Conservation (phyloP, 179 eudicot genomes). For the Nepenthes alata region DNA sequence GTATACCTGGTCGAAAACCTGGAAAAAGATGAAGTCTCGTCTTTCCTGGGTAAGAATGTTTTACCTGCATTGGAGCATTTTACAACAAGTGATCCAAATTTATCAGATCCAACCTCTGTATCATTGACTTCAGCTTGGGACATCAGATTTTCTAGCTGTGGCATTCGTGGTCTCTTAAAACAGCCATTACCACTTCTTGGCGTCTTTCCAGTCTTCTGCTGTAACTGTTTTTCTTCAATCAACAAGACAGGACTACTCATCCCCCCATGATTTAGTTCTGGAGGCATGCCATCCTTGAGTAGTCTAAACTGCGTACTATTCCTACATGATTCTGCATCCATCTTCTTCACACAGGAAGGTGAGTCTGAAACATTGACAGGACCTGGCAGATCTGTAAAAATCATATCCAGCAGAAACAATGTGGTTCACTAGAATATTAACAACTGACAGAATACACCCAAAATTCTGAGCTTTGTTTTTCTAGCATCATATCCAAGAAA, state of each 20-base stretch:
- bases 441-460: background rate
- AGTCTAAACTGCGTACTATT: conserved; percentile 17
- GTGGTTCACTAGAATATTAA: background rate
- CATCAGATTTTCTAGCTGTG: conserved; percentile 26
- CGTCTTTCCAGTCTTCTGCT: conserved; percentile 35
- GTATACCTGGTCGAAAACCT: no score
- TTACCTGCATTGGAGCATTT: conserved; percentile 37
- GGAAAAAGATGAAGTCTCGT: no score
- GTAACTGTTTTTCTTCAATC: conserved; percentile 40
- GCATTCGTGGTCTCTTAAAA: conserved; percentile 40
- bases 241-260: conserved; percentile 16
- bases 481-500: background rate
- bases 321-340: conserved; percentile 23
- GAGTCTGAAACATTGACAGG: conserved; percentile 20
- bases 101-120: conserved; percentile 22
- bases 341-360: conserved; percentile 29
- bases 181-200: conserved; percentile 33
- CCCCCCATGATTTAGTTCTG: conserved; percentile 20
- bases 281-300: conserved; percentile 17
- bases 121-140: conserved; percentile 28
- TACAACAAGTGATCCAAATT: conserved; percentile 17
- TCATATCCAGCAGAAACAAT: background rate
- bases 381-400: conserved; percentile 18
- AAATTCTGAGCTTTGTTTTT: no score
- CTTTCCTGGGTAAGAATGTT: conserved; percentile 1